Conservation (phyloP, 2,329 filamentous ascomycete genomes). For the Aspergillus ustus region DNA sequence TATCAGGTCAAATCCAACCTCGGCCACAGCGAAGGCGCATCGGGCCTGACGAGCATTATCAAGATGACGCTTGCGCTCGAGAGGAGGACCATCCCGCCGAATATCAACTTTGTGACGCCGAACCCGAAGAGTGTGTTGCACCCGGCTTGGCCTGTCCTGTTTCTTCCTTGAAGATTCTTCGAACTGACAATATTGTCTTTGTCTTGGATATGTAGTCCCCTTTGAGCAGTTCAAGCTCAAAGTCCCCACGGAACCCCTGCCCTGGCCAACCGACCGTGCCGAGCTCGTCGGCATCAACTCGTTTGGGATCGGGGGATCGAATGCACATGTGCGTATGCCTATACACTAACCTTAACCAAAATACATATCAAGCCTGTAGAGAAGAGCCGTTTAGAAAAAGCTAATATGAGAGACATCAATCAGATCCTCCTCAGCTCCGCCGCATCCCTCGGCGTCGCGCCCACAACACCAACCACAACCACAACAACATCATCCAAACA, state of each 20-base stretch:
- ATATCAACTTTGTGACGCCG: conserved; percentile 33
- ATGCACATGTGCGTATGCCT: conserved; percentile 24
- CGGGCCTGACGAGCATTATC: conserved; percentile 50
- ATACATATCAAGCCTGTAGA: too few relatives aligned
- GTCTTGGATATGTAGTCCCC: not conserved
- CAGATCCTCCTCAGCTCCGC: not conserved
- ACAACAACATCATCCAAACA: too few relatives aligned
- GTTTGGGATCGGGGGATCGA: conserved; percentile 30
- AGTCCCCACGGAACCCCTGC: not conserved
- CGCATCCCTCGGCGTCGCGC: not conserved
- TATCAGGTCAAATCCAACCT: not conserved
- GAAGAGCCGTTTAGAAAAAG: too few relatives aligned
- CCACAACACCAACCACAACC: too few relatives aligned
- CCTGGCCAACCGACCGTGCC: not conserved
- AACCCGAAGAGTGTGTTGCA: conserved; percentile 31
- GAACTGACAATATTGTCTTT: not conserved
- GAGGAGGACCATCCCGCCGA: conserved; percentile 30
- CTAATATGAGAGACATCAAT: too few relatives aligned
- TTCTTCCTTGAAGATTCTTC: not conserved
- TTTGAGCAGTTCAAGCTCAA: not conserved
- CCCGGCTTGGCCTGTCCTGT: not conserved
- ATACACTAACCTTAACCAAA: too few relatives aligned
- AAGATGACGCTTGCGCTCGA: conserved; percentile 52
- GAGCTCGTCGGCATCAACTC: conserved; percentile 26
- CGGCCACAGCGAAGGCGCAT: conserved; percentile 42